These are phyloP conservation scores for Fagus sylvatica DNA, from an alignment of 306 rosid species.

Conservation along the genomic window DNA sequence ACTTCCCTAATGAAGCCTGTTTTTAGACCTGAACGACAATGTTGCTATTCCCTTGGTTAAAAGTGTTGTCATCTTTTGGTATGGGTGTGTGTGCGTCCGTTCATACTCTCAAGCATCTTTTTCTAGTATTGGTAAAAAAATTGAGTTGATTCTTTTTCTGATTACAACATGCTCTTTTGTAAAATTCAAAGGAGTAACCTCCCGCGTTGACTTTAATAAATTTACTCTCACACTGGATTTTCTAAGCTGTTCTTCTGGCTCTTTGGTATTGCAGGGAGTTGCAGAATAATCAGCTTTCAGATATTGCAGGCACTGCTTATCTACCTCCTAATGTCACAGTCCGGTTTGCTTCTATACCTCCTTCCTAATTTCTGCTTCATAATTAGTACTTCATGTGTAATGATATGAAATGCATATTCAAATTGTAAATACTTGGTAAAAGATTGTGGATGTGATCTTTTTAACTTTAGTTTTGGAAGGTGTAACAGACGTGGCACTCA, in stretches of 20 bases:
- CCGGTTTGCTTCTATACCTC: slow-evolving; percentile 52
- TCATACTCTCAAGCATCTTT: no score
- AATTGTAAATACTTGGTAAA: no score
- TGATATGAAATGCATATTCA: no score
- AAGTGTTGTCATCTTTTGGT: no score
- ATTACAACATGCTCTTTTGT: no score
- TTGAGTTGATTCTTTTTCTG: no score
- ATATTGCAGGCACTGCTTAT: slow-evolving; percentile 49
- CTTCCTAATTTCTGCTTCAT: slow-evolving; percentile 7
- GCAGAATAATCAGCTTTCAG: slow-evolving; percentile 59
- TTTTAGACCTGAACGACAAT: slow-evolving; percentile 42
- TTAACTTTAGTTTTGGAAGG: no score
- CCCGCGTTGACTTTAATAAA: background rate
- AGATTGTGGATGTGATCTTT: no score
- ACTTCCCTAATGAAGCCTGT: no score
- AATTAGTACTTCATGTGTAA: background rate
- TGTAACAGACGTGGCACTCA: no score
- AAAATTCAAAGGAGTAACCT: background rate
- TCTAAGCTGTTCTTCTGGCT: slow-evolving; percentile 25
- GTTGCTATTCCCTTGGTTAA: background rate
- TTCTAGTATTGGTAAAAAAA: no score
- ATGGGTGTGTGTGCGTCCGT: no score
- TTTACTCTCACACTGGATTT: background rate
- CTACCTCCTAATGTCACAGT: slow-evolving; percentile 71
- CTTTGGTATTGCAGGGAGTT: slow-evolving; percentile 60